Evolutionary conservation across 164 flowering plant species (phyloP).

Genomic region (Kingdonia uniflora): DNA sequence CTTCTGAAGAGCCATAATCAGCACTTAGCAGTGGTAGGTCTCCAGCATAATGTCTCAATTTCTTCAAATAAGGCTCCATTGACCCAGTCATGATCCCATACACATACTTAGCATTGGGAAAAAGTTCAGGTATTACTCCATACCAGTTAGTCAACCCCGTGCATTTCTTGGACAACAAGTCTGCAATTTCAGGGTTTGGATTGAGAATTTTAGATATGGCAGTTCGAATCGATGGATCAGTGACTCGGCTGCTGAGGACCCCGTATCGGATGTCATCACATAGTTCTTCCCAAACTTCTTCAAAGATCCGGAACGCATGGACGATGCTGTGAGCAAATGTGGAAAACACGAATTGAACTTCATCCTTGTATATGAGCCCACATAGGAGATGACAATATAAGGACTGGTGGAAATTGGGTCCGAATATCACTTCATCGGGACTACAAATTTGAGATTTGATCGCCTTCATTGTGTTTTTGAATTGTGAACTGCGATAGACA

Average conservation of each 20-base stretch:
- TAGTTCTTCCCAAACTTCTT: constrained; percentile 76
- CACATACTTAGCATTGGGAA: constrained; percentile 78
- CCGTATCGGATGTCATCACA: constrained; percentile 57
- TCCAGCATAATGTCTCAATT: constrained; percentile 92
- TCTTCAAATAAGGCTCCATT: constrained; percentile 80
- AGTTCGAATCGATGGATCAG: constrained; percentile 46
- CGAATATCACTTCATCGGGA: constrained; percentile 91
- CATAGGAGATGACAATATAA: constrained; percentile 87
- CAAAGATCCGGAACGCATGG: constrained; percentile 67
- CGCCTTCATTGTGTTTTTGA: constrained; percentile 47
- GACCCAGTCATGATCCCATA: constrained; percentile 97
- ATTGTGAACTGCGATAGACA: constrained; percentile 45
- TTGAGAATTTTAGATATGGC: constrained; percentile 62
- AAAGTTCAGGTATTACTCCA: constrained; percentile 71
- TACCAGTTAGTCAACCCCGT: constrained; percentile 66
- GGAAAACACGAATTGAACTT: constrained; percentile 58
- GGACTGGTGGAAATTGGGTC: constrained; percentile 71
- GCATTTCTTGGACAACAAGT: constrained; percentile 40
- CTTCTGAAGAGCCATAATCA: constrained; percentile 94
- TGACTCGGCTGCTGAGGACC: constrained; percentile 37
- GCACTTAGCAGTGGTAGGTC: constrained; percentile 56
- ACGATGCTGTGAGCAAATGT: constrained; percentile 84
- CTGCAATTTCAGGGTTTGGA: constrained; percentile 71
- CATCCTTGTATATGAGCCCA: constrained; percentile 59
- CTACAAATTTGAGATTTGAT: constrained; percentile 57